Evolutionary conservation across 2,329 filamentous ascomycete species (phyloP).

Genomic region (Ceratocystis alfenasii): DNA sequence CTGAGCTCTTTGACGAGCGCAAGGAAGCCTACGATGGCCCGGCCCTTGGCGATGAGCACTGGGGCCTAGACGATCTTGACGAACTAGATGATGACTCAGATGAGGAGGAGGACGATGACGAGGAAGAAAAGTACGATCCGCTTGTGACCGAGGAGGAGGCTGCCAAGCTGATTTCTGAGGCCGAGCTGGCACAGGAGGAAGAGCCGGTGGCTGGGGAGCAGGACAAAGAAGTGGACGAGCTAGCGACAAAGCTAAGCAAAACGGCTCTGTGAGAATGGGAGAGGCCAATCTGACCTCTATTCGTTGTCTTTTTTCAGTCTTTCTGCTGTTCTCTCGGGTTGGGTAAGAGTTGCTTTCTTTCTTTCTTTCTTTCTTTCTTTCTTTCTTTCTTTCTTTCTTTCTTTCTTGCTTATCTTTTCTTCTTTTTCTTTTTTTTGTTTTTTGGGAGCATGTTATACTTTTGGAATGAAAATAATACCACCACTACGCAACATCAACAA

Average conservation of each 20-base stretch:
- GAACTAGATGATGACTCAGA: constrained; percentile 73
- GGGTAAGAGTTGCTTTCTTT: neutral
- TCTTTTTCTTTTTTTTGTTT: neutral
- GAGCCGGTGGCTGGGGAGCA: constrained; percentile 59
- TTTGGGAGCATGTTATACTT: constrained; percentile 3
- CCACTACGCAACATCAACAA: neutral
- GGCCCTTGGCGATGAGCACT: constrained; percentile 60
- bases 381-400: neutral
- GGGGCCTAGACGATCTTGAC: constrained; percentile 75
- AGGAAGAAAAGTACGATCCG: constrained; percentile 49
- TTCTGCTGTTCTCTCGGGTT: neutral
- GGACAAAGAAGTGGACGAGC: constrained; percentile 67
- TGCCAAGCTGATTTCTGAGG: constrained; percentile 53
- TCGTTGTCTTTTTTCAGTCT: neutral
- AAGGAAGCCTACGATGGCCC: constrained; percentile 62
- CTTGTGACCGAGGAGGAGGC: constrained; percentile 50
- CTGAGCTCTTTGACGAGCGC: constrained; percentile 60
- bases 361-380: neutral
- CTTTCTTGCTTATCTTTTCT: neutral
- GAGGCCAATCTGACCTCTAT: neutral
- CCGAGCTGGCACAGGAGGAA: constrained; percentile 59
- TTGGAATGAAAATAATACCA: constrained; percentile 21
- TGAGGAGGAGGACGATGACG: constrained; percentile 51
- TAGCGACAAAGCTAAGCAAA: constrained; percentile 66
- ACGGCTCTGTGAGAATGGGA: constrained; percentile 39